Percentiles rank a stretch among this genome's conserved stretches.
Conservation (phyloP, 2,329 filamentous ascomycete species). For the Cladosporium sp. region DNA sequence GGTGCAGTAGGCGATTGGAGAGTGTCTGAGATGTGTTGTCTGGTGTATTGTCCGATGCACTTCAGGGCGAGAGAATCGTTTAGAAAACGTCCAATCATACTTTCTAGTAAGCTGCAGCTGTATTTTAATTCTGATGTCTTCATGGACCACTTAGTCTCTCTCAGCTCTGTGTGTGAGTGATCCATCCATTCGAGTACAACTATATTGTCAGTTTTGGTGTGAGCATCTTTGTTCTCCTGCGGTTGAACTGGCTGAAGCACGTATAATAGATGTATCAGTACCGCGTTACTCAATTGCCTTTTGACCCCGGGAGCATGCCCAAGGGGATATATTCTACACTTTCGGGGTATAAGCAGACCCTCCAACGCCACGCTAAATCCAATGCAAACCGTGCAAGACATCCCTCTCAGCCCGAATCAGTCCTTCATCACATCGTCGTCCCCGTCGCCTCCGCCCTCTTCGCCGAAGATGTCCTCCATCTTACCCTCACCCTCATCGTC, state of each 20-base stretch:
- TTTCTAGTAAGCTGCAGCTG: background rate
- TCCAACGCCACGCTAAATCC: conserved; percentile 10
- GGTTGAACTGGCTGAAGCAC: background rate
- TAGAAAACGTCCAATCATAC: background rate
- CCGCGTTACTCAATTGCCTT: background rate
- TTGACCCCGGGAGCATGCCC: background rate
- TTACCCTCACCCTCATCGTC: conserved; percentile 39
- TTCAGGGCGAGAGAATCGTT: background rate
- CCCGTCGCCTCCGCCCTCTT: conserved; percentile 27
- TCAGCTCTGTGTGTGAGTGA: background rate
- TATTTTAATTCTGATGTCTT: background rate
- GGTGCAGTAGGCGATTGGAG: background rate
- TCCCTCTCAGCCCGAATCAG: background rate
- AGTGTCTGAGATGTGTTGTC: background rate
- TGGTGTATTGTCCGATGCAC: background rate
- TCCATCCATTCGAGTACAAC: background rate
- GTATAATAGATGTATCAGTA: background rate
- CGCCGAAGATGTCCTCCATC: conserved; percentile 48
- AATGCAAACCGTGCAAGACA: background rate
- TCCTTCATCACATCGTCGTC: conserved; percentile 19
- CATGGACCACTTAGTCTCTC: background rate
- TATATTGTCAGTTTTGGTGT: background rate
- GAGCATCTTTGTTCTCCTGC: background rate
- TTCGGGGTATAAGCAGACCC: conserved; percentile 6
- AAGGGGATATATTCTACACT: background rate